These are phyloP conservation scores for Cadophora gregata DNA, from an alignment of 2,329 filamentous ascomycete species.

Conservation along the genomic window DNA sequence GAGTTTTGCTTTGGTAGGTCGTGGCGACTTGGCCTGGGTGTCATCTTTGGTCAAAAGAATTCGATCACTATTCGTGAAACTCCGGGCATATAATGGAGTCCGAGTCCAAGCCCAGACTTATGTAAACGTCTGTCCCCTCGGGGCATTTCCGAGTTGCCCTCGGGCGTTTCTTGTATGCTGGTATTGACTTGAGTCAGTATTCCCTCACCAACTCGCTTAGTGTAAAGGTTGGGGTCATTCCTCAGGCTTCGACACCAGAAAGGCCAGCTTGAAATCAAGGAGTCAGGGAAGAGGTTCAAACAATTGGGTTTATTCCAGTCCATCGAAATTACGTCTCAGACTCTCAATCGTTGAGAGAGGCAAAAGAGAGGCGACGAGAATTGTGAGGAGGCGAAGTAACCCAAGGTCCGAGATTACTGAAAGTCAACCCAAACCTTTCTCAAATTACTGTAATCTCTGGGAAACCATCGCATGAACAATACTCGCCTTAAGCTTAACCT, in stretches of 20 bases:
- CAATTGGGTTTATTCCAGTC: too few species aligned
- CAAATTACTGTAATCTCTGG: not conserved
- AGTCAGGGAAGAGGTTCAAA: not conserved
- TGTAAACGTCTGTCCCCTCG: not conserved
- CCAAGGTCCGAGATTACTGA: too few species aligned
- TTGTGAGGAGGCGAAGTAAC: too few species aligned
- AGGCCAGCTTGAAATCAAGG: not conserved
- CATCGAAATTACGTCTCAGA: not conserved
- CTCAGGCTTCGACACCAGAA: too few species aligned
- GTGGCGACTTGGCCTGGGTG: too few species aligned
- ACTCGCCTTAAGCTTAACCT: not conserved
- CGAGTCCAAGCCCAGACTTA: not conserved
- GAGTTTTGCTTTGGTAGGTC: not conserved
- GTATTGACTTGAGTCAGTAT: not conserved
- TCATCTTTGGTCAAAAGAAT: not conserved
- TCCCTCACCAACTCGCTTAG: not conserved
- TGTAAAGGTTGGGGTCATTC: not conserved
- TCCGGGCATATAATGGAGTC: not conserved
- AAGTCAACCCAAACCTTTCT: not conserved
- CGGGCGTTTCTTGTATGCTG: not conserved
- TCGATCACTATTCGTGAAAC: not conserved
- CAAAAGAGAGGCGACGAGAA: not conserved
- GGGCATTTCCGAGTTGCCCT: not conserved
- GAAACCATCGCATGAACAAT: not conserved
- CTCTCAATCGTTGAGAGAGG: not conserved